Base-by-base conservation (phyloP, 2,329 filamentous ascomycete species). In the Alternaria sp. region DNA sequence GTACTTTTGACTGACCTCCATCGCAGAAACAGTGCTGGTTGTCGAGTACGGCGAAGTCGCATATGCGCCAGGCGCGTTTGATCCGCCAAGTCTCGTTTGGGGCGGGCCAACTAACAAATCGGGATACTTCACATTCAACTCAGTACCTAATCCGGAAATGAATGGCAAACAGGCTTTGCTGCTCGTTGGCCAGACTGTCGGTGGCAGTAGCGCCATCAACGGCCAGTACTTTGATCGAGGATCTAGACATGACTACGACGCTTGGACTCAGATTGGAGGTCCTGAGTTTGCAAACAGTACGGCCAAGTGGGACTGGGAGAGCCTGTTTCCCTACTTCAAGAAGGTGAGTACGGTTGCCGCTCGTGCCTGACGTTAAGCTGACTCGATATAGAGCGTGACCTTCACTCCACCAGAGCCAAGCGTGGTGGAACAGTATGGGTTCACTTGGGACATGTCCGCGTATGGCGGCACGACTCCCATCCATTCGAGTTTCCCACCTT, bases 281-380 rank as follows among this genome's bases (percentile, higher is more conserved):
- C 61, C 56, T 25, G 50, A 59, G 3, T 53, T 43, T n/a, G 40
- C 51, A 12, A 19, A 13, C 12, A 25, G 50, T 40, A 55, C 54
- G 13, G 36, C 28, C 10, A 59, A 36, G 15, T 70, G 68, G 68
- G 44, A 65, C 6, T 70, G 68, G 66, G 47, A 67, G 12, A 49
- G 51, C n/a, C 17, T 70, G 19, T 61, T 66, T 28, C 66, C 62
- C 6, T 70, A 68, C 44, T 70, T 67, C 52, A 65, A 67, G 36
- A 62, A 61, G 40, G 60, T 32, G 25, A n/a, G 50, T n/a, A 12
- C 4, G 9, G 12, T 21, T 53, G 19, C 23, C 19, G 28, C 8
- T 21, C 12, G 32, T 50, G n/a, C 7, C 23, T 15, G 11, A 10
- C 12, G 11, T 13, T 11, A 9, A 6, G 15, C n/a, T 43, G 11